Base-by-base conservation (phyloP, 2,329 filamentous ascomycete genomes). In the Stemphylium beticola region DNA sequence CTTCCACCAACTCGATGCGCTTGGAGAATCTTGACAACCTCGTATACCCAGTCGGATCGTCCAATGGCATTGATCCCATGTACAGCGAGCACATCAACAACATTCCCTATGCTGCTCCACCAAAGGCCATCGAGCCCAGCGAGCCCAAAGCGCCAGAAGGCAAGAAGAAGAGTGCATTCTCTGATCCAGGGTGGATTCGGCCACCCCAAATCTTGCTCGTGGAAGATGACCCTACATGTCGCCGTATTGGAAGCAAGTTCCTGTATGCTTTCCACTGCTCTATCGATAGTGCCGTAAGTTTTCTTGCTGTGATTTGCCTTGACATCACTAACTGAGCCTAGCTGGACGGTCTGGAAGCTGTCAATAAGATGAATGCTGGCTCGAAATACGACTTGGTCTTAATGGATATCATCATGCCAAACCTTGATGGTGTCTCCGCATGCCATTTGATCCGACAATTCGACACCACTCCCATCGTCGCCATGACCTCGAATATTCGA, bases 401-500 rank as follows among this genome's bases (percentile, higher is more conserved):
- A 61, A 82, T 77, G 81, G 82, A 82, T 53, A 82, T 99, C 61
- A 96, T 99, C 65, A 98, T 99, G 95, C 95, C 95, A 5, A 90
- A 93, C 61, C 82, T 98, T 49, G 95, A 98, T 68, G 95, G 95
- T 64, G 92, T 98, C 5, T 96, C 93, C 14, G 93, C 95, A 2
- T 96, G 92, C 53, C 91, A 95, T 69, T 87, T 96, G 58, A 97
- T 99, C 62, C 87, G 93, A 48, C 91, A 96, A 70, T 91, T 93
- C 58, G 87, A 92, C 33, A 85, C 87, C 5, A 87, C 90, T 17
- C 95, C 95, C 0, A 96, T 99, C 67, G 91, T 99, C 54, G 95
- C 95, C 41, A 98, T 99, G 95, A 99, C 95, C 3, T 97, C 93
- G 3, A 99, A 98, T 72, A 98, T 99, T 61, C 86, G 95, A 61